Base-by-base conservation (phyloP, 306 rosid genomes). In the Gastrolobium bilobum region DNA sequence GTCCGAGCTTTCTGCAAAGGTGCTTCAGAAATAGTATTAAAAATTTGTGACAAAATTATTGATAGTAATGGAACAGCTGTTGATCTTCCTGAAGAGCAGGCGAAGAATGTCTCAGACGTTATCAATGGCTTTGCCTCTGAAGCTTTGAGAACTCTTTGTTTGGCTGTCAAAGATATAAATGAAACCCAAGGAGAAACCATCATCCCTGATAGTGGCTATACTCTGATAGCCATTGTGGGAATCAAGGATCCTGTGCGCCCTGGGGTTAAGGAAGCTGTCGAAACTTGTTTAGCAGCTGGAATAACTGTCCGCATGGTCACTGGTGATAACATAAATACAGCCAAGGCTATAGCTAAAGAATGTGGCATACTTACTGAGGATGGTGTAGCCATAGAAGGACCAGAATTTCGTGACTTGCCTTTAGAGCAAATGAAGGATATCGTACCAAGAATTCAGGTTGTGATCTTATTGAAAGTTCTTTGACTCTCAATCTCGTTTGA, bases 241-340 rank as follows among this genome's bases (percentile, higher is more conserved):
- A 94, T 94, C 80, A 94, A 94, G 89, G 98, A 94, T 76, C 98
- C 97, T 71, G 92, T 94, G 39, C 94, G 97, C 68, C 88, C 89
- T 5, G 97, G 96, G 70, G 98, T 94, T 35, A 92, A 72, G 87
- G 87, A 90, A n/a, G 96, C 98, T 42, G 97, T 94, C 81, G 52
- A 88, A 84, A 88, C 85, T 84, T 94, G 98, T 80, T 86, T 89
- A 77, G 90, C 85, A 59, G 96, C 96, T 81, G 98, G 98, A 85
- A 90, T 94, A 79, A 89, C 88, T 0, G 96, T 94, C 47, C 89
- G 98, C 53, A 94, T 94, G 97, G 98, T 94, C 31, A 94, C 98
- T 1, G 98, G 98, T 72, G 98, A 94, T 77, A 94, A 94, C 78
- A 94, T 94, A 35, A 59, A 92, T 79, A 94, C 97, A 3, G 98